These are phyloP conservation scores for Mucor irregularis DNA, from an alignment of 371 early-diverging fungal genomes.

Conservation along the genomic window DNA sequence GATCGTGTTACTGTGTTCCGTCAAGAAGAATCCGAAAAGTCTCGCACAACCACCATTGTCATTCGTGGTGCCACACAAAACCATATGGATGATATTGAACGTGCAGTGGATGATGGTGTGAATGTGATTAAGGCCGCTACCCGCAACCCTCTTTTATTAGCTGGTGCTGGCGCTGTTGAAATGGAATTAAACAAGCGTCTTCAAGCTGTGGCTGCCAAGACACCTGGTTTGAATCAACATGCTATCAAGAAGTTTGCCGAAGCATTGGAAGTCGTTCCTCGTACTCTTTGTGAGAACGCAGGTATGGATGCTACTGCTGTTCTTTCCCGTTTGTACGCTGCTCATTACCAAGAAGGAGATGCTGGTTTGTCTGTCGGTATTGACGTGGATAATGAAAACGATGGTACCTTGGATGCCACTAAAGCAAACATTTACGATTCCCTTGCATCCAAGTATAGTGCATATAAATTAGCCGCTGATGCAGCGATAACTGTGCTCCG, in stretches of 20 bases:
- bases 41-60: slow-evolving; percentile 94
- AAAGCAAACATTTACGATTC: slow-evolving; percentile 79
- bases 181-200: slow-evolving; percentile 88
- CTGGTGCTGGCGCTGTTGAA: slow-evolving; percentile 97
- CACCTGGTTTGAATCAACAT: slow-evolving; percentile 94
- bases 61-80: slow-evolving; percentile 98
- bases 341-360: slow-evolving; percentile 79
- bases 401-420: slow-evolving; percentile 78
- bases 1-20: slow-evolving; percentile 96
- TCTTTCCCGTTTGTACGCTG: slow-evolving; percentile 91
- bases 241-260: slow-evolving; percentile 96
- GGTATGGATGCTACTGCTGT: slow-evolving; percentile 96
- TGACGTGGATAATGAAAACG: slow-evolving; percentile 80
- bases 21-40: slow-evolving; percentile 73
- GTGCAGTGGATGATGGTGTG: slow-evolving; percentile 98
- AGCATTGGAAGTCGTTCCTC: slow-evolving; percentile 93
- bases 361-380: slow-evolving; percentile 61
- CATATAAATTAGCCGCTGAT: slow-evolving; percentile 87
- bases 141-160: slow-evolving; percentile 83
- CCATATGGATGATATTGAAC: slow-evolving; percentile 96
- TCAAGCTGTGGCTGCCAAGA: slow-evolving; percentile 76
- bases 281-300: slow-evolving; percentile 95
- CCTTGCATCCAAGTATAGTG: slow-evolving; percentile 83
- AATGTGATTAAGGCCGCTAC: slow-evolving; percentile 94
- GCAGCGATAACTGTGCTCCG: slow-evolving; percentile 92